A percentile compares a stretch with the other conserved stretches of the same genome.
Evolutionary conservation across 768 basidiomycete species (phyloP).

Genomic region (Mycena chlorophos): DNA sequence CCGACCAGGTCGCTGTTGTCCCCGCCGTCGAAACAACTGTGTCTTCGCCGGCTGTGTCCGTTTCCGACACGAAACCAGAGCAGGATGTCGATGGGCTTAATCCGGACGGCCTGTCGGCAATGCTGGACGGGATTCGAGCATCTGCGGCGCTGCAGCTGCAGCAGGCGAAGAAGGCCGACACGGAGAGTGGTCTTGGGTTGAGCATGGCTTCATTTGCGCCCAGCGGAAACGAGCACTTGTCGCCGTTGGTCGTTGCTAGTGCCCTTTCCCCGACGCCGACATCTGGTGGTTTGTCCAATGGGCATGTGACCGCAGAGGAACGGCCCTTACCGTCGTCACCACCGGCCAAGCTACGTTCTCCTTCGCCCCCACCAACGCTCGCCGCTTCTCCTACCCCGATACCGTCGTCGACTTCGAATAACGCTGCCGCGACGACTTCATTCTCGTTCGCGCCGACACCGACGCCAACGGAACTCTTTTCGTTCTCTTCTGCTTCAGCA

Average conservation of each 20-base stretch:
- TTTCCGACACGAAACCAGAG: no score
- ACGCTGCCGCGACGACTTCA: conserved; percentile 10
- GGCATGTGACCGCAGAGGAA: conserved; percentile 4
- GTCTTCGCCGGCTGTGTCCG: no score
- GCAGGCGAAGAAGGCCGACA: no score
- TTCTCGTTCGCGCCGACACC: not conserved
- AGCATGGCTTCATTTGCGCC: conserved; percentile 7
- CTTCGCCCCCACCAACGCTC: not conserved
- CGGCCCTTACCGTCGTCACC: not conserved
- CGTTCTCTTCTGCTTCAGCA: not conserved
- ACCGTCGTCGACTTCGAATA: not conserved
- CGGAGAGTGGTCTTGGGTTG: not conserved
- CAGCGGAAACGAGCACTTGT: conserved; percentile 5
- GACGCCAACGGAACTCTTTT: conserved; percentile 1
- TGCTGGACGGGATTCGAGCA: conserved; percentile 11
- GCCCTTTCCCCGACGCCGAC: conserved; percentile 15
- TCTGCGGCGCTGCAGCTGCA: not conserved
- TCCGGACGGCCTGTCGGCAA: conserved; percentile 11
- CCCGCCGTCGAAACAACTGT: no score
- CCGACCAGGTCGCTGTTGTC: conserved; percentile 14
- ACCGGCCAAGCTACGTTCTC: not conserved
- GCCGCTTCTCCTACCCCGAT: not conserved
- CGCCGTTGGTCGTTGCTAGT: conserved; percentile 8
- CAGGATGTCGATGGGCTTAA: not conserved
- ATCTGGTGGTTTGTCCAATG: not conserved